These are phyloP conservation scores for Babesia sp. DNA, from an alignment of 169 alveolate genomes.

Conservation along the genomic window DNA sequence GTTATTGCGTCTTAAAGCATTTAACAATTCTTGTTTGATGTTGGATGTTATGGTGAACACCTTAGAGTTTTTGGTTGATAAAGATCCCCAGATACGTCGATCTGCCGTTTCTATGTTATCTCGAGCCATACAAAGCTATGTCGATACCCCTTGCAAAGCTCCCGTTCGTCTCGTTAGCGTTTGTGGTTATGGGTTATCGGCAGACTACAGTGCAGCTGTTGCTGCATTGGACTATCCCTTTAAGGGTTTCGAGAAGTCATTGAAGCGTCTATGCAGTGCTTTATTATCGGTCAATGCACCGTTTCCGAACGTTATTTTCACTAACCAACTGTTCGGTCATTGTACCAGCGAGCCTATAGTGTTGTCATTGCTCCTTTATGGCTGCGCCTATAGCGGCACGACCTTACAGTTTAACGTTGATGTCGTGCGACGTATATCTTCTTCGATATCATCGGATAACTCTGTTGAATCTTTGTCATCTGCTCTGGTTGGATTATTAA, in stretches of 20 bases:
- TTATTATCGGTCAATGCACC: slow-evolving; percentile 2
- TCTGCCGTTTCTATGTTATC: slow-evolving; percentile 25
- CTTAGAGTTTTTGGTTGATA: slow-evolving; percentile 25
- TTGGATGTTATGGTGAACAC: slow-evolving; percentile 28
- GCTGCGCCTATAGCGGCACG: slow-evolving; percentile 11
- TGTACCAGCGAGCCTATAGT: slow-evolving; percentile 22
- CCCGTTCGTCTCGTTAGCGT: background rate
- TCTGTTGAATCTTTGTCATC: background rate
- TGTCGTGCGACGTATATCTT: background rate
- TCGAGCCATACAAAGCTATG: slow-evolving; percentile 2
- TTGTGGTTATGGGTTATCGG: slow-evolving; percentile 14
- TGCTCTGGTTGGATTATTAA: background rate
- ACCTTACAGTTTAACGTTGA: slow-evolving; percentile 20
- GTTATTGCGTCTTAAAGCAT: slow-evolving; percentile 5
- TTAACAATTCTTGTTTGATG: slow-evolving; percentile 21
- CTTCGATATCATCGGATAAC: background rate
- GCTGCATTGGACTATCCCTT: background rate
- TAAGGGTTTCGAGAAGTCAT: slow-evolving; percentile 16
- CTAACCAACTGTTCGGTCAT: slow-evolving; percentile 13
- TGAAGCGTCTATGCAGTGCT: slow-evolving; percentile 28
- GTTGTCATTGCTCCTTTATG: background rate
- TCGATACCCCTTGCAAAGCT: slow-evolving; percentile 9
- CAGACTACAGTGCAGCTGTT: background rate
- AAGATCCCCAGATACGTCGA: slow-evolving; percentile 14
- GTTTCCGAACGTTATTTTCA: slow-evolving; percentile 24